Base-by-base conservation (phyloP, 75 land plant species). In the Isoetes taiwanensis region DNA sequence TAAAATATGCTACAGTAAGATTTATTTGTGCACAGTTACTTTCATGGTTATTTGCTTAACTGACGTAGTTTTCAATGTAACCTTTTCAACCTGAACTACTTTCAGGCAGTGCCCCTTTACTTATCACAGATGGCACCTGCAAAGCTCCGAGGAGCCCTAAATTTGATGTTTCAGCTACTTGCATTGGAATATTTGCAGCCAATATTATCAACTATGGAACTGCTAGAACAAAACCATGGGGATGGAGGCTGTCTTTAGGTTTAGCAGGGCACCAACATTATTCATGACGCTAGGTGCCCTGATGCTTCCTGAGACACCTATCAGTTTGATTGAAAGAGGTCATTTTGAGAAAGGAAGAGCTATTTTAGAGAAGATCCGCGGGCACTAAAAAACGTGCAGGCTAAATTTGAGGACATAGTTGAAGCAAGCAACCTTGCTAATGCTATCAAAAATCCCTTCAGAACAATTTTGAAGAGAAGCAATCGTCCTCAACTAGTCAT, bases 211-310 rank as follows among this genome's bases (percentile, higher is more conserved):
- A 67, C 65, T 60, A 60, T 41, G 53, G 28, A 30, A 32, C 65
- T 29, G 28, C 63, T 28, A 28, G 34, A 32, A 3, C 25, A 12
- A 1, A 1, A 34, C 52, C 14, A n/a, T 85, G 90, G 90, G 95
- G 90, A 2, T 88, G 95, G 95, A 69, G 95, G 20, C 80, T 85
- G 24, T 88, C 95, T 11, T 68, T 88, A 1, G 95, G 85, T 17
- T 56, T 81, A 9, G 95, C 90, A 1, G 85, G 11, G 53, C 52
- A 0, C 95, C 95, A 2, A 83, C 90, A 12, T 1, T 72, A 0
- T 9, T 88, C 5, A 78, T 88, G 82, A 69, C 78, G 2, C 39
- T 75, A 11, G 95, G 90, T 19, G 90, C 81, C 0, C 1, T 74
- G 27, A 21, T 81, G 30, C 72, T 81, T 9, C 84, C 85, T 0